A percentile compares a stretch with the other conserved stretches of the same genome.
phyloP scores from a whole-genome alignment of 2,329 filamentous ascomycete genomes.

The Diaporthe destruens region DNA sequence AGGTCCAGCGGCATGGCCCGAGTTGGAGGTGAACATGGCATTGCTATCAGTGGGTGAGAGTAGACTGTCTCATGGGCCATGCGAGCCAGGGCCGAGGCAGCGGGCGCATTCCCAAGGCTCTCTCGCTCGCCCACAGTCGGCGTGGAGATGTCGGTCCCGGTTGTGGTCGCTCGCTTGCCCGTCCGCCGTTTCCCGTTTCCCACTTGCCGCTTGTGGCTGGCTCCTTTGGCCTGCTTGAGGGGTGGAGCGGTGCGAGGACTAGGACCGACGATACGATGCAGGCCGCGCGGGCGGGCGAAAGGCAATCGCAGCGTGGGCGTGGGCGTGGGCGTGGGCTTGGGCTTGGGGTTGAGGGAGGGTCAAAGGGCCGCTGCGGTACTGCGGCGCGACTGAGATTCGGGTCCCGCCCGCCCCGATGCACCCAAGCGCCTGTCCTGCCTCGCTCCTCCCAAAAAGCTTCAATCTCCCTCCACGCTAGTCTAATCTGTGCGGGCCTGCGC shows the following conservation, averaged over 20 bases:
- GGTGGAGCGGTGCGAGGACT: background rate
- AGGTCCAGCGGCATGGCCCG: slow-evolving; percentile 55
- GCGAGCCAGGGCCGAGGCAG: slow-evolving; percentile 15
- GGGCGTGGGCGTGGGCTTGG: too few species aligned
- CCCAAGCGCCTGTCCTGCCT: slow-evolving; percentile 14
- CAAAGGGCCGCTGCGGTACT: background rate
- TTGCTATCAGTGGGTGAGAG: background rate
- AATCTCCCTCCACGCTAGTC: slow-evolving; percentile 36
- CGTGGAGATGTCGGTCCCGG: slow-evolving; percentile 11
- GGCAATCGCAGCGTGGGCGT: too few species aligned
- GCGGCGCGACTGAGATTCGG: background rate
- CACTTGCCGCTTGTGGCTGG: background rate
- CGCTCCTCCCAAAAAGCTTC: slow-evolving; percentile 23
- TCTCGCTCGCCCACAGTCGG: too few species aligned
- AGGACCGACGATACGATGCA: background rate
- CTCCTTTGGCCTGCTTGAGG: background rate
- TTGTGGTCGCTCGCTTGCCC: background rate
- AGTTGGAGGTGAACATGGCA: slow-evolving; percentile 68
- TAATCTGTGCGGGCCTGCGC: slow-evolving; percentile 13
- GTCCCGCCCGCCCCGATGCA: slow-evolving; percentile 1
- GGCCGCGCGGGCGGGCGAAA: background rate
- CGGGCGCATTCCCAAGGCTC: slow-evolving; percentile 22
- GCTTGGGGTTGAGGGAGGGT: background rate
- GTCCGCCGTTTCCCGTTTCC: background rate
- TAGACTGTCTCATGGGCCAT: slow-evolving; percentile 34